Evolutionary conservation across 2,329 filamentous ascomycete genomes (phyloP).

Genomic region (Phialophora verrucosa): DNA sequence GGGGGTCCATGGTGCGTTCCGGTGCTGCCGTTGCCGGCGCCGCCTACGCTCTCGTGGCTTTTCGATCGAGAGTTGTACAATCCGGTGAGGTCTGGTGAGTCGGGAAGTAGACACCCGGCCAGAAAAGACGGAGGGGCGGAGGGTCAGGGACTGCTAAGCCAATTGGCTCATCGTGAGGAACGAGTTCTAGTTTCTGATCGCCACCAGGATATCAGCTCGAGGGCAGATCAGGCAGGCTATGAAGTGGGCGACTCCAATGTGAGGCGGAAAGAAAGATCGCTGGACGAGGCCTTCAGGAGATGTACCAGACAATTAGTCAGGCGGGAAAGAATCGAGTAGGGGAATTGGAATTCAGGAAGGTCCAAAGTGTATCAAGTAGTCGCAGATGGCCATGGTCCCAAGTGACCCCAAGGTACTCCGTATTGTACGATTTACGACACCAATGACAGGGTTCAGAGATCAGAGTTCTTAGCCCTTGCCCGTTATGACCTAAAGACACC

Average conservation of each 20-base stretch:
- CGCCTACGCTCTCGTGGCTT: not conserved
- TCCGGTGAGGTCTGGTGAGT: conserved; percentile 5
- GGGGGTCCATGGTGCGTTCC: conserved; percentile 35
- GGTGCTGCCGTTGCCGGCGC: conserved; percentile 5
- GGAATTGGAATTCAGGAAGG: conserved; percentile 25
- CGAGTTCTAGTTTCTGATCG: not conserved
- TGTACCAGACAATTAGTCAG: conserved; percentile 12
- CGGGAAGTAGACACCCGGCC: conserved; percentile 13
- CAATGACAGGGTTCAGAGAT: not conserved
- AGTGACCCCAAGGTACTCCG: not conserved
- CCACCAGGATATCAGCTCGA: conserved; percentile 9
- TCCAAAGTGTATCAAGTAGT: conserved; percentile 2
- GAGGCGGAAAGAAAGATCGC: not conserved
- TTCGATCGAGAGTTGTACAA: conserved; percentile 1
- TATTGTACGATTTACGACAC: conserved; percentile 20
- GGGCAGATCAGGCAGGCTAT: not conserved
- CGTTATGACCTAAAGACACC: not conserved
- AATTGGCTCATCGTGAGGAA: conserved; percentile 21
- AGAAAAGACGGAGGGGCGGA: conserved; percentile 5
- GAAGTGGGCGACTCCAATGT: conserved; percentile 2
- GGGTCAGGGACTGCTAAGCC: conserved; percentile 22
- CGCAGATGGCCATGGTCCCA: conserved; percentile 3
- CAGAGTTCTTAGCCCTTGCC: not conserved
- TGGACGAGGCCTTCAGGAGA: not conserved
- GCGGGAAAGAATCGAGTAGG: conserved; percentile 4